Evolutionary conservation across 192 early-diverging fungal genomes (phyloP).

Genomic region (Cladochytrium replicatum): DNA sequence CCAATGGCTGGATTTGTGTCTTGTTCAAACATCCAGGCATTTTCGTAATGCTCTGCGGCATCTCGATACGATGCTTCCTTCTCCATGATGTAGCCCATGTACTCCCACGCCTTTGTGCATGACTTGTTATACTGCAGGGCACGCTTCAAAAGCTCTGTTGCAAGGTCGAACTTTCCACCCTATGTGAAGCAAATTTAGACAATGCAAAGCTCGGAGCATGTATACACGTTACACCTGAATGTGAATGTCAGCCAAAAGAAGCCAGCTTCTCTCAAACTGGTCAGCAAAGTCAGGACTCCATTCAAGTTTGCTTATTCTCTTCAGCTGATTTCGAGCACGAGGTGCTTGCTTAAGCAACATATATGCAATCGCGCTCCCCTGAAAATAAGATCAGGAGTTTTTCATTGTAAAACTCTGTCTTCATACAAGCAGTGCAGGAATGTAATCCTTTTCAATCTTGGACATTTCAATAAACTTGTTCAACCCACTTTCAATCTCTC

Average conservation of each 20-base stretch:
- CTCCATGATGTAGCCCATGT: constrained; percentile 49
- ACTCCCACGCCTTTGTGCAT: constrained; percentile 42
- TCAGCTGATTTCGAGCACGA: constrained; percentile 42
- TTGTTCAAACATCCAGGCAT: constrained; percentile 36
- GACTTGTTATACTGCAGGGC: constrained; percentile 31
- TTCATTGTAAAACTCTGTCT: neutral
- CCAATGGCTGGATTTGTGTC: constrained; percentile 41
- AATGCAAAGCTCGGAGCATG: neutral
- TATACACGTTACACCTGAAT: constrained; percentile 29
- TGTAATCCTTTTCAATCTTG: constrained; percentile 36
- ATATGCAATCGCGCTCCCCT: constrained; percentile 37
- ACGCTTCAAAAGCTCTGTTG: constrained; percentile 36
- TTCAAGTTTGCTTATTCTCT: constrained; percentile 41
- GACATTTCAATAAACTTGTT: constrained; percentile 31
- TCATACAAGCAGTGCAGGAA: constrained; percentile 36
- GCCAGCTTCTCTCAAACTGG: constrained; percentile 41
- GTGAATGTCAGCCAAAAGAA: constrained; percentile 44
- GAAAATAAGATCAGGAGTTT: neutral
- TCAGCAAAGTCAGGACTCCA: constrained; percentile 29
- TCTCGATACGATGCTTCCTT: constrained; percentile 42
- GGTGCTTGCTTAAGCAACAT: constrained; percentile 48
- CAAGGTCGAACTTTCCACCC: constrained; percentile 47
- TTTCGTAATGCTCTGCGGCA: constrained; percentile 37
- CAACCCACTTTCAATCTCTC: constrained; percentile 40
- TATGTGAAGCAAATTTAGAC: constrained; percentile 3